Conservation (phyloP, 2,329 filamentous ascomycete species). For the Diplodia corticola region DNA sequence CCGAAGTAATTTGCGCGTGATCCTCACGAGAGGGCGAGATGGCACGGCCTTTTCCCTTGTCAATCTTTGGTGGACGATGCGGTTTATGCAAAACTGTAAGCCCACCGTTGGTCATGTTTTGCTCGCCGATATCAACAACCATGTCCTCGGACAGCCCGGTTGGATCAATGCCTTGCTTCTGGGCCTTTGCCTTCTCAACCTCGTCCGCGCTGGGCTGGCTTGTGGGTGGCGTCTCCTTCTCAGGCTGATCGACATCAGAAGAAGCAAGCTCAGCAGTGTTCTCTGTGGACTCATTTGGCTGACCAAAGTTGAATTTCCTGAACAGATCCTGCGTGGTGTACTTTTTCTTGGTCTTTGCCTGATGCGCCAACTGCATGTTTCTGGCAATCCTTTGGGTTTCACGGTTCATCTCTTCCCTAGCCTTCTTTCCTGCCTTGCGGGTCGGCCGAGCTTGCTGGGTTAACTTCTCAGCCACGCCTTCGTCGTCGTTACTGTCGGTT, state of each 20-base stretch:
- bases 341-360: conserved; percentile 85
- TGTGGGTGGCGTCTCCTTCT: conserved; percentile 45
- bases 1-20: not conserved
- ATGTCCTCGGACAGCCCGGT: conserved; percentile 9
- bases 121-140: conserved; percentile 19
- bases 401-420: conserved; percentile 83
- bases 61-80: conserved; percentile 37
- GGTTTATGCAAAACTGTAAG: conserved; percentile 32
- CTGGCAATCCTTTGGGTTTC: conserved; percentile 90
- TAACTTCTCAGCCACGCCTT: conserved; percentile 51
- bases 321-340: conserved; percentile 82
- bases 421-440: conserved; percentile 91
- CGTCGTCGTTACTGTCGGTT: conserved; percentile 54
- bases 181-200: not conserved
- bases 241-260: conserved; percentile 59
- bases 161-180: not conserved
- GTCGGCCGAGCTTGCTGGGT: conserved; percentile 69
- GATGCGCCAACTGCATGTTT: conserved; percentile 87
- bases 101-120: conserved; percentile 28
- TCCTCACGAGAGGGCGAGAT: not conserved
- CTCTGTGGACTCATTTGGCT: conserved; percentile 27
- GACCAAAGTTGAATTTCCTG: conserved; percentile 75
- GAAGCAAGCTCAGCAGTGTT: conserved; percentile 48
- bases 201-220: conserved; percentile 41
- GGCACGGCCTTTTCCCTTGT: conserved; percentile 65